Evolutionary conservation across 2,329 filamentous ascomycete species (phyloP).

Genomic region (Ascocoryne sarcoides): DNA sequence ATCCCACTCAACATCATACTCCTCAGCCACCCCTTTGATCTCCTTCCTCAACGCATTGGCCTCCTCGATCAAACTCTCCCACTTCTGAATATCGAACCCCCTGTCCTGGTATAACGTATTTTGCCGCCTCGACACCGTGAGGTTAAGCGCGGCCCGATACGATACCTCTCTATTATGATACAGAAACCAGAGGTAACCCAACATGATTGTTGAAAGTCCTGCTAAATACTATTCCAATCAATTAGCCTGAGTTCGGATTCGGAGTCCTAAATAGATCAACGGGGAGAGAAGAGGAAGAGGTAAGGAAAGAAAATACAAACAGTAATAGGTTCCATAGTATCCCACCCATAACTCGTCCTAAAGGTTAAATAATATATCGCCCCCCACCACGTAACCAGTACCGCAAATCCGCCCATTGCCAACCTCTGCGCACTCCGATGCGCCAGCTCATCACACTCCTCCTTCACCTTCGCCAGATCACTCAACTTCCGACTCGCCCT

Average conservation of each 20-base stretch:
- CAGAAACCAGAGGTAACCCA: conserved; percentile 87
- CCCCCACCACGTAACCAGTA: conserved; percentile 60
- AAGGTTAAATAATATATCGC: conserved; percentile 67
- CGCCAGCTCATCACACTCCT: conserved; percentile 70
- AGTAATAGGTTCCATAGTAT: conserved; percentile 71
- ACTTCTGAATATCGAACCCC: conserved; percentile 67
- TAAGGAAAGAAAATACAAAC: conserved; percentile 23
- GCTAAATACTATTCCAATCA: conserved; percentile 53
- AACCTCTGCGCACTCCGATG: conserved; percentile 70
- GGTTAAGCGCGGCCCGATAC: conserved; percentile 78
- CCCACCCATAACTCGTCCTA: conserved; percentile 44
- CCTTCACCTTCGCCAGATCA: conserved; percentile 63
- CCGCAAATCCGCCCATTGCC: conserved; percentile 69
- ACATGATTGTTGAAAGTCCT: conserved; percentile 77
- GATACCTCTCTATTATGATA: conserved; percentile 86
- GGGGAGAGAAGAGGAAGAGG: not conserved
- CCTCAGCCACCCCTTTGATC: conserved; percentile 69
- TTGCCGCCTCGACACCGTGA: conserved; percentile 75
- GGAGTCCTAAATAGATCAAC: not conserved
- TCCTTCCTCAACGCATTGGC: conserved; percentile 69
- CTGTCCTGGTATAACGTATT: conserved; percentile 64
- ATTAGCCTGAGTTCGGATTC: not conserved
- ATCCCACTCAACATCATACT: conserved; percentile 89
- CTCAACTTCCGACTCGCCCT: conserved; percentile 63
- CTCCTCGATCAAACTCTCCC: conserved; percentile 73